Conservation (phyloP, 805 yeast species). For the Suhomyces xylopsoci region DNA sequence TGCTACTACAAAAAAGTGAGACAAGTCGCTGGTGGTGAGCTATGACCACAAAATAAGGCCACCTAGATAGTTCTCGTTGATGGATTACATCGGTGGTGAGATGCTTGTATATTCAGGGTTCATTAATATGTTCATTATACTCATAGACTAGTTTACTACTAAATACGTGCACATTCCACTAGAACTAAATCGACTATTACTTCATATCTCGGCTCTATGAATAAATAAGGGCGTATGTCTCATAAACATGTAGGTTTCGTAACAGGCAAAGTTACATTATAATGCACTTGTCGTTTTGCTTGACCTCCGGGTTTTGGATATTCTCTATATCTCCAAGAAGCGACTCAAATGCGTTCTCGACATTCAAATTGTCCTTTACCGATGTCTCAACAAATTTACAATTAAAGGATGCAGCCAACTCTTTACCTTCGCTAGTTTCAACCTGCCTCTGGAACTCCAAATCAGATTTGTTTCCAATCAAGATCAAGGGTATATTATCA, state of each 20-base stretch:
- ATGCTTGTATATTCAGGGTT: background rate
- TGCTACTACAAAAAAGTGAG: background rate
- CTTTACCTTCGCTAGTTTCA: conserved; percentile 36
- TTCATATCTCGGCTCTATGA: background rate
- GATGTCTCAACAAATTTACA: conserved; percentile 49
- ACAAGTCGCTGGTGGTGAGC: no score
- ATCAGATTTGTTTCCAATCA: conserved; percentile 69
- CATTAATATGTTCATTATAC: background rate
- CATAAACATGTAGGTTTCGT: background rate
- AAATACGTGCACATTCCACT: background rate
- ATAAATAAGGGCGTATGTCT: background rate
- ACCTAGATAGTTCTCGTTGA: no score
- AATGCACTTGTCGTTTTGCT: conserved; percentile 49
- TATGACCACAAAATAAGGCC: no score
- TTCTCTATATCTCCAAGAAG: conserved; percentile 59
- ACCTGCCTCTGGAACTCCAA: conserved; percentile 61
- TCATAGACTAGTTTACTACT: background rate
- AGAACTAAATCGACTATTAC: background rate
- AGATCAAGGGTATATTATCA: conserved; percentile 46
- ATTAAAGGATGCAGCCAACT: conserved; percentile 41
- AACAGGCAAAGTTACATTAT: conserved; percentile 14
- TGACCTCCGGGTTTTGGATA: conserved; percentile 50
- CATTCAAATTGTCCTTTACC: conserved; percentile 46
- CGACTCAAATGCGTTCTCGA: conserved; percentile 62
- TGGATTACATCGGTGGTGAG: background rate